phyloP scores from a whole-genome alignment of 495 filamentous ascomycete species.

The Penicillium bovifimosum region DNA sequence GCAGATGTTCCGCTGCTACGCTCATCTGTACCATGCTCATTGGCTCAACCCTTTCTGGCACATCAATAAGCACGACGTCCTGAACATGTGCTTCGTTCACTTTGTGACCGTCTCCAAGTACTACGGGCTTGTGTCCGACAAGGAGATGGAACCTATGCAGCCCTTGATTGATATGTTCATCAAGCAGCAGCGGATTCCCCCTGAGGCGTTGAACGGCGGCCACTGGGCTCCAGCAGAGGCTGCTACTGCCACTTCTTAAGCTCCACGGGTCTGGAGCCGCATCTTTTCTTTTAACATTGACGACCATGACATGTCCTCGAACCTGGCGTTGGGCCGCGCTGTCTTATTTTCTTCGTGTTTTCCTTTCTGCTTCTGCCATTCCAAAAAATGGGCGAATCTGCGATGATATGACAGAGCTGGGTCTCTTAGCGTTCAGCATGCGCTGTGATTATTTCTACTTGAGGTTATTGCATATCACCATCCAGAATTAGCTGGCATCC shows the following conservation, averaged over 20 bases:
- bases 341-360: conserved; percentile 18
- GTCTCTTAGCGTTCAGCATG: conserved; percentile 43
- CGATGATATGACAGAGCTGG: conserved; percentile 25
- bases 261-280: conserved; percentile 21
- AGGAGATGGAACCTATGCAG: conserved; percentile 91
- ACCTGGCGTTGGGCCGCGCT: conserved; percentile 37
- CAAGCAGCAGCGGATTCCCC: conserved; percentile 74
- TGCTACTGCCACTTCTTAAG: conserved; percentile 26
- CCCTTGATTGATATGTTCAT: conserved; percentile 85
- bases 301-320: conserved; percentile 31
- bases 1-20: conserved; percentile 96
- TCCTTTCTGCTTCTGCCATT: conserved; percentile 19
- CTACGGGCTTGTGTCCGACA: conserved; percentile 72
- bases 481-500: conserved; percentile 9
- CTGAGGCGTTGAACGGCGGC: conserved; percentile 51
- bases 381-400: conserved; percentile 16
- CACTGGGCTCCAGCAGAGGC: conserved; percentile 44
- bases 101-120: conserved; percentile 85
- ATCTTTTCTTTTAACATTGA: conserved; percentile 16
- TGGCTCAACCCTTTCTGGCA: conserved; percentile 80
- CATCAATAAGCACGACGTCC: conserved; percentile 72
- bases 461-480: conserved; percentile 27
- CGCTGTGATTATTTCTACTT: conserved; percentile 34
- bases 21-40: conserved; percentile 83
- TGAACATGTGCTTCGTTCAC: conserved; percentile 94